Evolutionary conservation across 2,329 filamentous ascomycete genomes (phyloP).

Genomic region (Hortaea sp.): DNA sequence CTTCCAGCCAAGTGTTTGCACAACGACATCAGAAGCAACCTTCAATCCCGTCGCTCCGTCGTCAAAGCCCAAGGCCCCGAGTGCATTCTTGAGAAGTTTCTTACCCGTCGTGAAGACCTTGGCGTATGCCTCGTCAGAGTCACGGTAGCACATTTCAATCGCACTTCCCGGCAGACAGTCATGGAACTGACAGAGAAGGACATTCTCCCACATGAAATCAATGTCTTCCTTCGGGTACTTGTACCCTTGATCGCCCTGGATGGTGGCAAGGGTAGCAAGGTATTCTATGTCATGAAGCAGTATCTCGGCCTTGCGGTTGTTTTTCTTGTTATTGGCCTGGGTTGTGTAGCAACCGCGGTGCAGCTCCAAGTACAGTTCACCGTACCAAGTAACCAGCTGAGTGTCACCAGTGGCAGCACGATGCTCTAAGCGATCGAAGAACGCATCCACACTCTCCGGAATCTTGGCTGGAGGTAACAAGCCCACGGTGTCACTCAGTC

Average conservation of each 20-base stretch:
- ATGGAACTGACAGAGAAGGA: conserved; percentile 92
- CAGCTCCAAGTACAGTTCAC: conserved; percentile 94
- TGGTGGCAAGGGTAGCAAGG: conserved; percentile 72
- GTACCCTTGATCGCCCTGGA: conserved; percentile 56
- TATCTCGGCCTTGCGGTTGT: conserved; percentile 79
- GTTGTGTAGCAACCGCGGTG: conserved; percentile 97
- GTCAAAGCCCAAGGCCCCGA: conserved; percentile 55
- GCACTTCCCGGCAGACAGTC: conserved; percentile 90
- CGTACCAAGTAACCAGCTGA: conserved; percentile 89
- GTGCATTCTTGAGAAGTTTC: conserved; percentile 59
- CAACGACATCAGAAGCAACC: conserved; percentile 45
- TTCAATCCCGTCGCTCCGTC: conserved; percentile 24
- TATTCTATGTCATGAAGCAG: conserved; percentile 81
- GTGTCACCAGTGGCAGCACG: conserved; percentile 54
- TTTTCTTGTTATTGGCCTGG: conserved; percentile 87
- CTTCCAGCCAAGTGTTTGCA: conserved; percentile 84
- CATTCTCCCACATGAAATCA: conserved; percentile 89
- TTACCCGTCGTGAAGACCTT: conserved; percentile 70
- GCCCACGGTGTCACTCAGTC: conserved; percentile 78
- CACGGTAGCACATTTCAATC: conserved; percentile 97
- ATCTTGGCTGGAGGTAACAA: conserved; percentile 78
- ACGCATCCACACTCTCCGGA: conserved; percentile 84
- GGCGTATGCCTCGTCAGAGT: conserved; percentile 81
- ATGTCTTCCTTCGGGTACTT: conserved; percentile 91
- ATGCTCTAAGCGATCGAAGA: conserved; percentile 76